Base-by-base conservation (phyloP, 2,329 filamentous ascomycete genomes). In the Bipolaris oryzae region DNA sequence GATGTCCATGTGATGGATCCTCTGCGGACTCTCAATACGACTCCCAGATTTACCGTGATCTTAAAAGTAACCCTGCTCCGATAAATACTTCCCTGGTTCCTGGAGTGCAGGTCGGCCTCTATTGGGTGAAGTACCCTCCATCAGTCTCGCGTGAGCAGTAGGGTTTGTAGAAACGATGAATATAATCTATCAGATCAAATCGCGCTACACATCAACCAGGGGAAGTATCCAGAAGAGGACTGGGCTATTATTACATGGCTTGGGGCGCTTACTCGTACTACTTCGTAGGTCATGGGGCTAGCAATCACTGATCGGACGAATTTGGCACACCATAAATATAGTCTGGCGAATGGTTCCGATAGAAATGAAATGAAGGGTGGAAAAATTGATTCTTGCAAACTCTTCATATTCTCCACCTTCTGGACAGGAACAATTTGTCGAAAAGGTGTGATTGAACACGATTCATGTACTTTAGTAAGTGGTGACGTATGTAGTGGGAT, bases 1-100 rank as follows among this genome's bases (percentile, higher is more conserved):
- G 16, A 53, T 53, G 62, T 53, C 54, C 61, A 61, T 63, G 58
- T 67, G 63, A 67, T 58, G 47, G 23, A n/a, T 49, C 18, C 35
- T 53, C 52, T 42, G 23, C 37, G 28, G 41, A 23, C 49, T 53
- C 6, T 50, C 18, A 28, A 53, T 55, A 21, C 18, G 15, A 54
- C 43, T 42, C 34, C 20, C n/a, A 54, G 37, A 39, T 34, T 39
- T 57, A 55, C 64, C 66, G 63, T 67, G 46, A 25, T 47, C 63
- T 62, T 62, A 66, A 59, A 61, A 60, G 58, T 43, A 63, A 33
- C 63, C 67, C 52, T 57, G 51, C 44, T 44, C 20, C 18, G 37
- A 39, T 41, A 51, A 10, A 46, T 47, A 50, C 21, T 38, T 55
- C 21, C 50, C 11, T 21, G 25, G 39, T 48, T 25, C 34, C 51